Evolutionary conservation across 2,329 filamentous ascomycete species (phyloP), one percentile per base, ranked within the genome.

Genomic region (Grosmannia clavigera): DNA sequence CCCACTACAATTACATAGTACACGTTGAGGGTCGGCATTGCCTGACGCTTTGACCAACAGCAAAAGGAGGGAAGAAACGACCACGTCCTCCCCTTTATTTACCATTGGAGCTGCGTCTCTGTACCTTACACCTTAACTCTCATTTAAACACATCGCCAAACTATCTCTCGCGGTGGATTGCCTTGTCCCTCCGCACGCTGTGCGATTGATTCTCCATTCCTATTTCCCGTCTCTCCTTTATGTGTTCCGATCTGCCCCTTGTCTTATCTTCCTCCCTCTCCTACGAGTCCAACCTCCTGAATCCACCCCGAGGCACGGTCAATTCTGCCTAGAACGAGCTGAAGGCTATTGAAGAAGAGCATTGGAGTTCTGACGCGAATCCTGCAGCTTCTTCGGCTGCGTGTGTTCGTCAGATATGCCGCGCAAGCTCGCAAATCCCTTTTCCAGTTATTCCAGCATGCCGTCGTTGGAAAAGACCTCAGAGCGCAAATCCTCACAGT

Each of bases 401-500:
- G 22, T 57, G 43, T 38, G 40, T 57, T 27, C 33, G 52, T 35
- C 46, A 64, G 75, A 76, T 64, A 83, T 84, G 81, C 80, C 81
- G 70, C 80, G 80, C 73, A 81, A 77, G 74, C 75, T 84, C 66
- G 71, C 75, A 64, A 82, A 82, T 67, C 80, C 79, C 62, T 83
- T 84, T 69, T 76, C 76, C 68, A 76, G 69, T 64, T 73, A 73
- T 65, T 74, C 74, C 71, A 75, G 72, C 70, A 79, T 75, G 74
- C 69, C 74, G 62, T 71, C 73, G 59, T 68, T 71, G 64, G 80
- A 81, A 70, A 80, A 75, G 73, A 68, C 72, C 64, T 76, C 72
- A 67, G 79, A 83, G 71, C 78, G 82, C 70, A 78, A 81, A 70
- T 75, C 79, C 59, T 85, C 83, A 52, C 77, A 79, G 65, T 82